Base-by-base conservation (phyloP, 768 basidiomycete genomes). In the Boletus bicolor region DNA sequence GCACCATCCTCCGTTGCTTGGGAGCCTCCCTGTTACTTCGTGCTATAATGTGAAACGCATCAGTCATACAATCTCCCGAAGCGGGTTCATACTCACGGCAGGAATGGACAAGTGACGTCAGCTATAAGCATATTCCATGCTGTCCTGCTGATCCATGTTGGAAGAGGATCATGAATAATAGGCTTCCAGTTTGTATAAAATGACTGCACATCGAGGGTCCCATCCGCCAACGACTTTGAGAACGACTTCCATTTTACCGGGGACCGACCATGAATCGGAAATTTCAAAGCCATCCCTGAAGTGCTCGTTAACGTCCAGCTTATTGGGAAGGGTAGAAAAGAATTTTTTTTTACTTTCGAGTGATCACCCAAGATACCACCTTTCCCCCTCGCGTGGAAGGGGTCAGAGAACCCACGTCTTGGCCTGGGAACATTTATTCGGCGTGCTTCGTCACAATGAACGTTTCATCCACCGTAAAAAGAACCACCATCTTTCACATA, bases 1-100 rank as follows among this genome's bases (percentile, higher is more conserved):
- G 68, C 65, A 9, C 63, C 74, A 56, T 76, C 75, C 53, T 78
- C 74, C 30, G 75, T 68, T 0, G 75, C 75, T 50, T 74, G 74
- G 19, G 8, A 39, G 49, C 37, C 37, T 39, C 12, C 17, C 28
- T 14, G 37, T 15, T 21, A 12, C 39, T 28, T 28, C 38, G 60
- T 53, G 47, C 50, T 57, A 15, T 17, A 35, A 19, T 43, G 42
- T 37, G 43, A 45, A 45, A 56, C 14, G 6, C 14, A 45, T 38
- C 12, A 37, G 39, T 28, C 21, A 37, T 4, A 21, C 32, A 30
- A 19, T 35, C 28, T 41, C 41, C 17, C 41, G 24, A 35, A 42
- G 17, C 24, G 11, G 2, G 2, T n/a, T 38, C 45, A 44, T 30
- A 54, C 56, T n/a, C 26, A 19, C 7, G 49, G 37, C n/a, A 49